A percentile compares a stretch with the other conserved stretches of the same genome.
Conservation (phyloP, 495 filamentous ascomycete genomes). For the Pyrenula aspistea region DNA sequence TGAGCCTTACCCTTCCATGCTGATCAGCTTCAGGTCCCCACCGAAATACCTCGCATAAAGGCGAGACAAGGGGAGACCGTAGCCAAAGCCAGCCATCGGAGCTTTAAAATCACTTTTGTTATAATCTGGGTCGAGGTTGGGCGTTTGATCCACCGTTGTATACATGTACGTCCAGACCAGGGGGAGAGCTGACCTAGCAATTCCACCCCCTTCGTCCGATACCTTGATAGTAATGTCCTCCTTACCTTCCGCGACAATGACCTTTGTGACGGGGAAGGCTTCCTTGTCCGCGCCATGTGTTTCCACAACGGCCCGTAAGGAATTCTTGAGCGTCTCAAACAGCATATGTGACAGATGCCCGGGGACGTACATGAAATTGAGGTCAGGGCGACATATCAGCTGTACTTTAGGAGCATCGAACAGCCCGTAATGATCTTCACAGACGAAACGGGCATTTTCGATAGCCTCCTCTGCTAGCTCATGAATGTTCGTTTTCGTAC, state of each 20-base stretch:
- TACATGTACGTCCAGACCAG: slow-evolving; percentile 99
- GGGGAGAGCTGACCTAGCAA: slow-evolving; percentile 80
- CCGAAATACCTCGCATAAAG: slow-evolving; percentile 96
- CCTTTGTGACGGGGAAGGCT: slow-evolving; percentile 90
- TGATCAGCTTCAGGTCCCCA: slow-evolving; percentile 92
- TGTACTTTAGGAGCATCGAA: slow-evolving; percentile 96
- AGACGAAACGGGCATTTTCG: slow-evolving; percentile 95
- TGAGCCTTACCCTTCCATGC: slow-evolving; percentile 87
- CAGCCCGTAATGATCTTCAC: slow-evolving; percentile 95
- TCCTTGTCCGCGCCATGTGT: slow-evolving; percentile 89
- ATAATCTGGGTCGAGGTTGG: slow-evolving; percentile 90
- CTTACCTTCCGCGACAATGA: slow-evolving; percentile 92
- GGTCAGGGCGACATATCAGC: slow-evolving; percentile 81
- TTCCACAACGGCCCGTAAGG: slow-evolving; percentile 90
- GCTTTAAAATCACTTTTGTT: slow-evolving; percentile 99
- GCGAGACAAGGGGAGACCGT: slow-evolving; percentile 84
- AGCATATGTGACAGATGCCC: slow-evolving; percentile 98
- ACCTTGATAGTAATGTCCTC: slow-evolving; percentile 99
- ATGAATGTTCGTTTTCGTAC: slow-evolving; percentile 93
- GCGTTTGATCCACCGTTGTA: slow-evolving; percentile 92
- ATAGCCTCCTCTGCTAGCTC: slow-evolving; percentile 95
- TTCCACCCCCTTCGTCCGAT: slow-evolving; percentile 91
- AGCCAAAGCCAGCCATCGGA: slow-evolving; percentile 97
- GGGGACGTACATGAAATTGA: slow-evolving; percentile 98
- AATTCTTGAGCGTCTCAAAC: slow-evolving; percentile 98